Evolutionary conservation across 768 basidiomycete species (phyloP), one percentile per base, ranked within the genome.

Genomic region (Candolleomyces aberdarensis): DNA sequence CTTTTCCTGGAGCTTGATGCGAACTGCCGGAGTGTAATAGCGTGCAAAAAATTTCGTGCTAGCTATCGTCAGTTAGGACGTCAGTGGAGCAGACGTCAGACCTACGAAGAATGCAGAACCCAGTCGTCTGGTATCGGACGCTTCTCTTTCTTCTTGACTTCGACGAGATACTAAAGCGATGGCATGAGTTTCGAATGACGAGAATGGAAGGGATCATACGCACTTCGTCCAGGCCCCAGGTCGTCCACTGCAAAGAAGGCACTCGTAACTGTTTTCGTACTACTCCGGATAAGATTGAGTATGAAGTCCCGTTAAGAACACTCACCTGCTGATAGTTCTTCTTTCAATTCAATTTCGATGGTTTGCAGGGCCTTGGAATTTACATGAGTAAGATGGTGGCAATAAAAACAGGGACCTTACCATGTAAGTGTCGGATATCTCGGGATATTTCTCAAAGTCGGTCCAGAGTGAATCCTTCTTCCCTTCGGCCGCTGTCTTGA

Each of bases 41-140:
- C 96, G 83, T 56, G 85, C 81, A 17, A 81, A 72, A 43, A 74
- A 73, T 72, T 87, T 95, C 1, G 93, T 97, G 50, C 91, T 93
- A 60, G 31, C 44, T 39, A 10, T 46, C 13, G 36, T 20, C 39
- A 13, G 41, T 55, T 31, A 39, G 31, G 32, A 43, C 22, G 9
- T 31, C 40, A 10, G 39, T 52, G 15, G 32, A 46, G 11, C 22
- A 26, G 13, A 14, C 15, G 32, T 20, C 40, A 36, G 3, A 66
- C 65, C 39, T 68, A 89, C 91, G 83, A 86, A 17, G 88, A 89
- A 50, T 92, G 78, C 50, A 86, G 69, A 11, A 79, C 73, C 91
- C 92, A 96, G 43, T 72, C 68, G 20, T 74, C 76, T 9, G 83
- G 83, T 46, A 84, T 78, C 7, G 75, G 74, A 74, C 81, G 63